A percentile compares a stretch with the other conserved stretches of the same genome.
These are phyloP conservation scores for Dactylonectria macrodidyma DNA, from an alignment of 2,329 filamentous ascomycete genomes.

Conservation along the genomic window DNA sequence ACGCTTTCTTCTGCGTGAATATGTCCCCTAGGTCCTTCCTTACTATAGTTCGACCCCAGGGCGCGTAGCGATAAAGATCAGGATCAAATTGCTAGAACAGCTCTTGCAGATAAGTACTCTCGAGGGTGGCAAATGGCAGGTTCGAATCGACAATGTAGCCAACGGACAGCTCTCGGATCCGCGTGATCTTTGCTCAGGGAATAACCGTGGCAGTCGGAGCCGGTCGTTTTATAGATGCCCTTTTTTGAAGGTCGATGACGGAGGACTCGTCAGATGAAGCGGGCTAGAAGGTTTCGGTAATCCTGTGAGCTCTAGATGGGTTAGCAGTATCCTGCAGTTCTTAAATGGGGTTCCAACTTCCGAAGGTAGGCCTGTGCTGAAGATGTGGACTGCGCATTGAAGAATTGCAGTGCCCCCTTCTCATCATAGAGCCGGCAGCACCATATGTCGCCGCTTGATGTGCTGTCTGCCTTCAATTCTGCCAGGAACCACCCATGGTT, in stretches of 20 bases:
- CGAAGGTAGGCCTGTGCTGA: slow-evolving; percentile 16
- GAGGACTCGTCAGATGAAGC: slow-evolving; percentile 20
- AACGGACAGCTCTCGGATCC: slow-evolving; percentile 27
- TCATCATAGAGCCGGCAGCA: slow-evolving; percentile 29
- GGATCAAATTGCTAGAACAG: slow-evolving; percentile 20
- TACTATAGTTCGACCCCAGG: slow-evolving; percentile 22
- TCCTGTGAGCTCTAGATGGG: slow-evolving; percentile 22
- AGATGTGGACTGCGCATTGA: slow-evolving; percentile 25
- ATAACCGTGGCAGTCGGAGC: slow-evolving; percentile 15
- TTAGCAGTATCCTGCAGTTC: slow-evolving; percentile 21
- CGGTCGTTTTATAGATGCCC: slow-evolving; percentile 20
- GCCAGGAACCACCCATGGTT: slow-evolving; percentile 29
- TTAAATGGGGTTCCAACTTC: slow-evolving; percentile 11
- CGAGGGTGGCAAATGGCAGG: slow-evolving; percentile 21
- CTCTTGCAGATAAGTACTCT: slow-evolving; percentile 27
- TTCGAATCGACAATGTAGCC: slow-evolving; percentile 27
- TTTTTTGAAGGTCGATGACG: slow-evolving; percentile 21
- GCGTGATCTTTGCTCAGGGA: slow-evolving; percentile 25
- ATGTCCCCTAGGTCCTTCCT: slow-evolving; percentile 25
- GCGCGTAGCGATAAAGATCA: slow-evolving; percentile 17
- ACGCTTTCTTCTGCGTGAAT: slow-evolving; percentile 18
- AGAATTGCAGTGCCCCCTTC: slow-evolving; percentile 20
- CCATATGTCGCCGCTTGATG: slow-evolving; percentile 16
- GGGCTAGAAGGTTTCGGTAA: slow-evolving; percentile 4
- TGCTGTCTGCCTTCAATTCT: slow-evolving; percentile 27